phyloP scores from a whole-genome alignment of 805 yeast species.

The Phaffomyces antillensis region DNA sequence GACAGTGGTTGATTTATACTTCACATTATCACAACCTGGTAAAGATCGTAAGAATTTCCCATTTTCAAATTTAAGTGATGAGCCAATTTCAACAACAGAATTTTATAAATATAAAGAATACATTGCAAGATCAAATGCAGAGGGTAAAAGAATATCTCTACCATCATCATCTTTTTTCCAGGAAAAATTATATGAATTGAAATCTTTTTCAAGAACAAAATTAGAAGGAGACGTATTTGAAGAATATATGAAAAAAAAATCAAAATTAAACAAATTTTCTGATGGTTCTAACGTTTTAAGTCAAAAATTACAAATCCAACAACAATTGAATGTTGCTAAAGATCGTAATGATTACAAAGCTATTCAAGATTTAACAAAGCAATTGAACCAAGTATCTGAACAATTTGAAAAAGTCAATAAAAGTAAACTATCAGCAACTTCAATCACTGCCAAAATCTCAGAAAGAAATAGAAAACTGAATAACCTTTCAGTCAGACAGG shows the following conservation, averaged over 20 bases:
- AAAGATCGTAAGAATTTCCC: conserved; percentile 67
- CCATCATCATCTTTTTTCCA: conserved; percentile 63
- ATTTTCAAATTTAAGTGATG: conserved; percentile 75
- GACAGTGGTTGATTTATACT: conserved; percentile 44
- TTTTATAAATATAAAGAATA: conserved; percentile 61
- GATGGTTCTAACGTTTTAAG: conserved; percentile 72
- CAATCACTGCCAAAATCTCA: conserved; percentile 24
- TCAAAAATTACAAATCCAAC: conserved; percentile 62
- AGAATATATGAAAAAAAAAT: conserved; percentile 68
- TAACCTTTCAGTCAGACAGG: conserved; percentile 67
- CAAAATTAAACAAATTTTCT: conserved; percentile 47
- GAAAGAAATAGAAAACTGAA: conserved; percentile 75
- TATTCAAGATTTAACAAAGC: conserved; percentile 28
- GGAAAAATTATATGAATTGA: conserved; percentile 55
- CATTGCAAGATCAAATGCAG: conserved; percentile 45
- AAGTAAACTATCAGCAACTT: conserved; percentile 21
- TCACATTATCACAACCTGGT: conserved; percentile 77
- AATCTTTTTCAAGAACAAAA: conserved; percentile 54
- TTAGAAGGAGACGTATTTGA: conserved; percentile 71
- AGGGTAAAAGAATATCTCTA: conserved; percentile 28
- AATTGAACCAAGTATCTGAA: conserved; percentile 32
- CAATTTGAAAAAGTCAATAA: conserved; percentile 28
- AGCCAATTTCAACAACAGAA: conserved; percentile 62
- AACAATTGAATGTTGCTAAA: conserved; percentile 67
- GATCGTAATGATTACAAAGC: conserved; percentile 37